Base-by-base conservation (phyloP, 31 red algal genomes). In the Bonnemaisonia californica region DNA sequence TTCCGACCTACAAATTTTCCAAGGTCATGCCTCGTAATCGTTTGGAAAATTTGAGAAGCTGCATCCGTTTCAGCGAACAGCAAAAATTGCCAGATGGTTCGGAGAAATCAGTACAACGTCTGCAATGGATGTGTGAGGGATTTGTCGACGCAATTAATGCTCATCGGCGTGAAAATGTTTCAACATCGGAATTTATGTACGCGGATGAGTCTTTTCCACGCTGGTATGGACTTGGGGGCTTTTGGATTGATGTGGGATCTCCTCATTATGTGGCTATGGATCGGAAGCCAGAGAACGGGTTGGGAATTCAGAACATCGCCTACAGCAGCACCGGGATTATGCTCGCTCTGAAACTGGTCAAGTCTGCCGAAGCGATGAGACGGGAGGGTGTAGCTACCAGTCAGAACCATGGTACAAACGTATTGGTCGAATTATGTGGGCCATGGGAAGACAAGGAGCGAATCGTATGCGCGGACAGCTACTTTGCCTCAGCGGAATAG, bases 201-300 rank as follows among this genome's bases (percentile, higher is more conserved):
- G 73, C 78, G 3, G 73, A 87, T 37, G 83, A 87, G 57, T 31
- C 34, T 54, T 78, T 78, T 22, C 55, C 59, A 55, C 35, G 73
- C 28, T 87, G 83, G 73, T 87, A 87, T 29, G 83, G 83, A 57
- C 56, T 69, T 3, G 73, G 83, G 12, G 83, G 60, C 1, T 3
- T 24, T 33, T 87, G 83, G 83, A 77, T 87, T 57, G 16, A 78
- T 22, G 26, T 23, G n/a, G 83, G 83, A 4, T 45, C 56, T 33
- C 73, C 83, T 23, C 22, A 69, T 58, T 77, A 69, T 29, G 58
- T 79, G 21, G 19, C n/a, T 3, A 3, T 79, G 13, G 83, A 87
- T 69, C 13, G 83, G 23, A 87, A 87, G 57, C 56, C 73, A 1
- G 83, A 87, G 37, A 78, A 69, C 37, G 80, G 80, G 16, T 72